Percentiles rank a stretch among this genome's conserved stretches.
Evolutionary conservation across 768 basidiomycete genomes (phyloP).

Genomic region (Tephrocybe sp.): DNA sequence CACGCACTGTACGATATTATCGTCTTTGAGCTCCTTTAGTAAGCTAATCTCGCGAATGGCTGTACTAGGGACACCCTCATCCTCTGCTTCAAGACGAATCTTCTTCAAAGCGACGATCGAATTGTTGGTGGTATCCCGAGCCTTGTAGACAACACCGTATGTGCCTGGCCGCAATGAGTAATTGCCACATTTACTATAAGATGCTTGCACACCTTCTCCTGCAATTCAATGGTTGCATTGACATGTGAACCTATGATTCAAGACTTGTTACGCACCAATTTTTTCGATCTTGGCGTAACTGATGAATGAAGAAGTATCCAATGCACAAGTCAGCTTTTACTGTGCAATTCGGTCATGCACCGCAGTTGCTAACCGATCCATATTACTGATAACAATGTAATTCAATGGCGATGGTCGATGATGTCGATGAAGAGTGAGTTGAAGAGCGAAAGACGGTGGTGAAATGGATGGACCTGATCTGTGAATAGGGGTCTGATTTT

Average conservation of each 20-base stretch:
- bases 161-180: slow-evolving; percentile 62
- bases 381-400: slow-evolving; percentile 19
- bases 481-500: not conserved
- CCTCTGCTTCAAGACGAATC: slow-evolving; percentile 96
- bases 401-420: slow-evolving; percentile 1
- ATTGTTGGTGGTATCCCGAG: slow-evolving; percentile 76
- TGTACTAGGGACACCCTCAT: slow-evolving; percentile 97
- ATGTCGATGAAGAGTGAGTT: slow-evolving; percentile 4
- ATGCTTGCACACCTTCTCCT: slow-evolving; percentile 53
- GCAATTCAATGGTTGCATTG: slow-evolving; percentile 14
- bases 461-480: slow-evolving; percentile 18
- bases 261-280: slow-evolving; percentile 72
- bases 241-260: slow-evolving; percentile 3
- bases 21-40: slow-evolving; percentile 94
- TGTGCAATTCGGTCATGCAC: slow-evolving; percentile 11
- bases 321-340: slow-evolving; percentile 16
- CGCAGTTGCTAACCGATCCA: slow-evolving; percentile 44
- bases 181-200: not conserved
- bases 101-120: slow-evolving; percentile 97
- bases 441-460: slow-evolving; percentile 16
- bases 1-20: slow-evolving; percentile 87
- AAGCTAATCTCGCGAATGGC: slow-evolving; percentile 98
- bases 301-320: slow-evolving; percentile 14
- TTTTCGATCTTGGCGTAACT: slow-evolving; percentile 98
- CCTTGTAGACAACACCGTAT: slow-evolving; percentile 98